Base-by-base conservation (phyloP, 2,329 filamentous ascomycete genomes). In the Pestalotiopsis sp. region DNA sequence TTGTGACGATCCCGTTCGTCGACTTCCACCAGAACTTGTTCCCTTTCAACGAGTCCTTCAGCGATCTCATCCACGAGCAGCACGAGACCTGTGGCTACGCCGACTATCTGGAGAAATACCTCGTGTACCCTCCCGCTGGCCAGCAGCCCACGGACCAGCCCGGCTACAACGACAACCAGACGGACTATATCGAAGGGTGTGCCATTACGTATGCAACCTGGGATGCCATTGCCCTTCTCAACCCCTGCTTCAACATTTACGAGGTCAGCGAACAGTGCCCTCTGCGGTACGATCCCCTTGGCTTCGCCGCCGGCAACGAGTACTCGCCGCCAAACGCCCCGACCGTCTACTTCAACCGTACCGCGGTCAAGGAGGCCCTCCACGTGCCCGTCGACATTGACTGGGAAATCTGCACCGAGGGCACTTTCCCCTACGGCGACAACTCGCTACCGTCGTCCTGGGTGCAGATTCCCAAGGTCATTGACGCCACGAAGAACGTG, bases 211-310 rank as follows among this genome's bases (percentile, higher is more conserved):
- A 84, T 64, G 74, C 82, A 69, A 73, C 93, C 23, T 92, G 86
- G 73, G 78, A 85, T 68, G 81, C 86, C 25, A 85, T 86, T 7
- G 70, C 83, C 4, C 75, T 82, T 1, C 79, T 88, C 41, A 96
- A 96, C 80, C 93, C 93, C 0, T 96, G 93, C 82, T 97, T 92
- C 80, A 89, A 94, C 77, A 82, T 93, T 12, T 96, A 95, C 80
- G 88, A 92, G 64, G 87, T 95, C 14, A 88, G 88, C 2, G 90
- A 88, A 3, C 92, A 90, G 13, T 96, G 93, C 76, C 93, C 93
- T 0, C 72, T 90, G 2, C 82, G 88, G 1, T 93, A 88, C 85
- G 90, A 94, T 68, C 78, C 89, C 90, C 71, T 83, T 5, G 76
- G 69, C n/a, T 68, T 70, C 20, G 52, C 63, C 58, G 66, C 49